Evolutionary conservation across 805 yeast species (phyloP).

Genomic region (Candida xiaguanensis): DNA sequence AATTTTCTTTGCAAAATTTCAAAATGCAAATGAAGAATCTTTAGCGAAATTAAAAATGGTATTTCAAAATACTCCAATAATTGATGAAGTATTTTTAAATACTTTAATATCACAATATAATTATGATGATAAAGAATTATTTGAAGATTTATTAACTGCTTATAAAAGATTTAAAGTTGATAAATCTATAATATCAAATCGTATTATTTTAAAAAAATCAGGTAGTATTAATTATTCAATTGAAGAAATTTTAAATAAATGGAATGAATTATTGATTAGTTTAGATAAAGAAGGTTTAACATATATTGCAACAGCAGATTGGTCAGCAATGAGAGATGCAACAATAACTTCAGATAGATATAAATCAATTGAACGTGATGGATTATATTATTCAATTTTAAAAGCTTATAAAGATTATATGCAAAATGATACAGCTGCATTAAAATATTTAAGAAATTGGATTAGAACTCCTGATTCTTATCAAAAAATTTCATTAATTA

Average conservation of each 20-base stretch:
- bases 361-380: conserved; percentile 40
- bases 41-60: conserved; percentile 51
- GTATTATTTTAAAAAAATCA: conserved; percentile 69
- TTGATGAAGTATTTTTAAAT: conserved; percentile 81
- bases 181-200: conserved; percentile 65
- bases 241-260: conserved; percentile 51
- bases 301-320: conserved; percentile 77
- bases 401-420: conserved; percentile 43
- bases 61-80: conserved; percentile 52
- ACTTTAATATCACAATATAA: conserved; percentile 63
- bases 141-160: conserved; percentile 59
- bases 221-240: conserved; percentile 55
- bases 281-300: conserved; percentile 53
- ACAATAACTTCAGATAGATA: conserved; percentile 47
- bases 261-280: conserved; percentile 47
- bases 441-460: conserved; percentile 29
- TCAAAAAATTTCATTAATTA: conserved; percentile 18
- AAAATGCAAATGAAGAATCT: conserved; percentile 50
- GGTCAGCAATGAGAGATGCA: conserved; percentile 81
- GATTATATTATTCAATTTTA: conserved; percentile 53
- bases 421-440: conserved; percentile 32
- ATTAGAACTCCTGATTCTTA: conserved; percentile 22
- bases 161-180: conserved; percentile 55
- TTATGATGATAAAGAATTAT: conserved; percentile 67
- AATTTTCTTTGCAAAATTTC: conserved; percentile 60